phyloP scores from a whole-genome alignment of 805 yeast species.

The Yarrowia sp. region DNA sequence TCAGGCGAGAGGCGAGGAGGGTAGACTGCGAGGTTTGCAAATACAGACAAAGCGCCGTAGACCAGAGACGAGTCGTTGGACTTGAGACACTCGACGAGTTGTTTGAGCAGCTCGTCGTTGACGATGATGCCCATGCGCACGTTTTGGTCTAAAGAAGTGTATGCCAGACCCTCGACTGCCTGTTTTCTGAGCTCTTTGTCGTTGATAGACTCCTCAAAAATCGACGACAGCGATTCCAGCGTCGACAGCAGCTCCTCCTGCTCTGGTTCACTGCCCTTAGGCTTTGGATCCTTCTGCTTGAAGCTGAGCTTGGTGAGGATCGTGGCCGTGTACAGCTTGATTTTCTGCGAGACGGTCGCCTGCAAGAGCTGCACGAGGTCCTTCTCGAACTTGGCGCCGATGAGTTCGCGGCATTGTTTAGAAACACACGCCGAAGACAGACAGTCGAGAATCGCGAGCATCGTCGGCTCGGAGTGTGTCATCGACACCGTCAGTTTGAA shows the following conservation, averaged over 20 bases:
- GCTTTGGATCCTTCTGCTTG: conserved; percentile 28
- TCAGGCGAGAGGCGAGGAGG: conserved; percentile 38
- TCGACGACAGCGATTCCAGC: conserved; percentile 34
- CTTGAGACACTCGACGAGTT: conserved; percentile 29
- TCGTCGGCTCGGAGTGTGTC: conserved; percentile 31
- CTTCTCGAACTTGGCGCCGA: conserved; percentile 33
- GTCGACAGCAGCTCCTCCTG: neutral
- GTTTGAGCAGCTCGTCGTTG: conserved; percentile 30
- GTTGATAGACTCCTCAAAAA: conserved; percentile 35
- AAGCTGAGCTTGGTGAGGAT: conserved; percentile 38
- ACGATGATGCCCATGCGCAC: conserved; percentile 36
- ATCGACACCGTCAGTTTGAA: conserved; percentile 28
- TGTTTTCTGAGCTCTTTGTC: conserved; percentile 27
- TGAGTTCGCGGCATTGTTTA: conserved; percentile 36
- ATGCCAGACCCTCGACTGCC: conserved; percentile 43
- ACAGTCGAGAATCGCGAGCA: conserved; percentile 36
- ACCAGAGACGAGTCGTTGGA: conserved; percentile 34
- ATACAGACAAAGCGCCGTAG: conserved; percentile 38
- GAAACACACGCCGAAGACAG: conserved; percentile 40
- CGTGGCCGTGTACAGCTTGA: conserved; percentile 38
- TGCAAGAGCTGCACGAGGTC: conserved; percentile 33
- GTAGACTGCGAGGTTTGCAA: conserved; percentile 38
- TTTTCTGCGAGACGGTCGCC: conserved; percentile 30
- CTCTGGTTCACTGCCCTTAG: conserved; percentile 29
- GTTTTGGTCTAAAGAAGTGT: conserved; percentile 37